Percentiles rank a stretch among this genome's conserved stretches.
Evolutionary conservation across 2,329 filamentous ascomycete species (phyloP).

Genomic region (Clonostachys chloroleuca): DNA sequence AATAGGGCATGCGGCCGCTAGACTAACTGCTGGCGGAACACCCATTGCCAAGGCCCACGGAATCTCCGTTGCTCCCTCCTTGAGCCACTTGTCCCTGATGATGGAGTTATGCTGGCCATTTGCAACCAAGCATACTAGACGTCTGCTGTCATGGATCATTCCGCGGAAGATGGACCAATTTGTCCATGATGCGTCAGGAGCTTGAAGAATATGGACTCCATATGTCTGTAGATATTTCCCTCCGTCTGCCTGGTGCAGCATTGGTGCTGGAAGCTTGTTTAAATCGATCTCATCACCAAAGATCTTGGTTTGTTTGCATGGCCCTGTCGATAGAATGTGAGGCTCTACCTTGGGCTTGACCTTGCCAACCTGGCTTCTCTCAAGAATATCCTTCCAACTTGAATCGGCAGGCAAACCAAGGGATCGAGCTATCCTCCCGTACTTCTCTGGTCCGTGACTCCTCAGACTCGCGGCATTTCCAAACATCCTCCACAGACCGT

Average conservation of each 20-base stretch:
- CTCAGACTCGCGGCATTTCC: conserved; percentile 34
- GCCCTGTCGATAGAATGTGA: conserved; percentile 24
- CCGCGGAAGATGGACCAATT: conserved; percentile 38
- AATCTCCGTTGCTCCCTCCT: conserved; percentile 34
- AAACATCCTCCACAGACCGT: conserved; percentile 42
- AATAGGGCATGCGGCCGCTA: conserved; percentile 43
- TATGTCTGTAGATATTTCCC: conserved; percentile 46
- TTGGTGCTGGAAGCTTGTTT: conserved; percentile 30
- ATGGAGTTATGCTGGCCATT: conserved; percentile 37
- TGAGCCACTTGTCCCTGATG: conserved; percentile 40
- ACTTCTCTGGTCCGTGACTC: conserved; percentile 19
- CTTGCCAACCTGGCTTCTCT: conserved; percentile 29
- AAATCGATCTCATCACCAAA: conserved; percentile 34
- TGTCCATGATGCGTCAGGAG: conserved; percentile 39
- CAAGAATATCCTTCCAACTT: conserved; percentile 26
- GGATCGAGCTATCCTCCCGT: conserved; percentile 34
- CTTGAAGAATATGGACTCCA: conserved; percentile 40
- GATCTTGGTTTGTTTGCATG: conserved; percentile 36
- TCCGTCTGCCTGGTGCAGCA: conserved; percentile 37
- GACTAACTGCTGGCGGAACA: conserved; percentile 41
- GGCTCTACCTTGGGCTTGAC: conserved; percentile 23
- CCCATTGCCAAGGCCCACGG: conserved; percentile 43
- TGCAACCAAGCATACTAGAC: conserved; percentile 33
- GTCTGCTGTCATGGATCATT: conserved; percentile 38
- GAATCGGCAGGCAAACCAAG: conserved; percentile 31